phyloP scores from a whole-genome alignment of 2,329 filamentous ascomycete genomes.

The Neocatenulostroma microsporum region DNA sequence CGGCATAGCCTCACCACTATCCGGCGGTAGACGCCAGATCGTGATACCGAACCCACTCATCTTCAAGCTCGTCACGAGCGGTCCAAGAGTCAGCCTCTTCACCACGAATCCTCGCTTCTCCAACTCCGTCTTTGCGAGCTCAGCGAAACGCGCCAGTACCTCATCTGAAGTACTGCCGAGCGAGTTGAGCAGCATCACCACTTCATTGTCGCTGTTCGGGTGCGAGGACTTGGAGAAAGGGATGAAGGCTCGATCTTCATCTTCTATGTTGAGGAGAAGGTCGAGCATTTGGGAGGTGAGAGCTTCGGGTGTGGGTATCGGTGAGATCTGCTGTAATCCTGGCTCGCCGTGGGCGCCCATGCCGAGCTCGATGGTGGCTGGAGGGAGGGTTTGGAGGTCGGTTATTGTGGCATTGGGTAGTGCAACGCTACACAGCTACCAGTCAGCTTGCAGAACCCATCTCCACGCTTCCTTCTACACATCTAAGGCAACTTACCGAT shows the following conservation, averaged over 20 bases:
- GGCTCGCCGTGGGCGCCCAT: constrained; percentile 63
- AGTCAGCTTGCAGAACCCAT: neutral
- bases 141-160: constrained; percentile 29
- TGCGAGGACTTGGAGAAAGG: constrained; percentile 28
- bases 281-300: constrained; percentile 31
- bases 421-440: constrained; percentile 21
- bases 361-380: constrained; percentile 54
- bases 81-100: constrained; percentile 28
- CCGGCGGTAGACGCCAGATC: constrained; percentile 29
- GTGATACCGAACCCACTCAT: constrained; percentile 34
- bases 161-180: constrained; percentile 31
- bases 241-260: constrained; percentile 30
- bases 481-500: constrained; percentile 24
- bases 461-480: too few relatives aligned
- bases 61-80: constrained; percentile 31
- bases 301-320: constrained; percentile 27
- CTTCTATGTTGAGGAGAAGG: constrained; percentile 27
- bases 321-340: constrained; percentile 50
- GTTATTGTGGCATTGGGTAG: constrained; percentile 48
- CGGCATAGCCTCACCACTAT: constrained; percentile 22
- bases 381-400: constrained; percentile 49
- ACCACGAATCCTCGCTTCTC: constrained; percentile 26
- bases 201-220: constrained; percentile 24
- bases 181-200: constrained; percentile 30
- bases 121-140: constrained; percentile 26